phyloP scores from a whole-genome alignment of 495 filamentous ascomycete genomes.

The Immersiella caudata region DNA sequence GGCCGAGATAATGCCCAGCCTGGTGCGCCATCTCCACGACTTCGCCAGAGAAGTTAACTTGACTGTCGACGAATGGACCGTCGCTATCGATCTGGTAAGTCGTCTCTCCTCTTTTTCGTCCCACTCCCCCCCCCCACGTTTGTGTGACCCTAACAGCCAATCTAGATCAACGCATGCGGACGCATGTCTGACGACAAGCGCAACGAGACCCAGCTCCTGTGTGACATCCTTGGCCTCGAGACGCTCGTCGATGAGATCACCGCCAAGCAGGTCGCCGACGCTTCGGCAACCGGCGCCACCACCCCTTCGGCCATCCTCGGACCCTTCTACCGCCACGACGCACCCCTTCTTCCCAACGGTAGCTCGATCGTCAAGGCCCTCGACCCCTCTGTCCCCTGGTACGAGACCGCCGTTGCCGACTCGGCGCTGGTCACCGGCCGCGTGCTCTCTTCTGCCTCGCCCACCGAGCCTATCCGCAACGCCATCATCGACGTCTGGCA shows the following conservation, averaged over 20 bases:
- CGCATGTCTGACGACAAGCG: constrained; percentile 69
- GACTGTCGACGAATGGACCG: constrained; percentile 57
- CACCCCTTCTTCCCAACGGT: constrained; percentile 64
- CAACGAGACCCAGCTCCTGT: constrained; percentile 73
- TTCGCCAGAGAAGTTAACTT: constrained; percentile 62
- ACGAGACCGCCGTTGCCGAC: constrained; percentile 52
- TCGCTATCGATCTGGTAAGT: constrained; percentile 46
- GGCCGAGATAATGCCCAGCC: constrained; percentile 53
- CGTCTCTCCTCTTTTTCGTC: neutral
- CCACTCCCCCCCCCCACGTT: neutral
- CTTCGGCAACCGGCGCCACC: constrained; percentile 59
- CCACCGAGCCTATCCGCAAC: constrained; percentile 60
- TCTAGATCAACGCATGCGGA: constrained; percentile 71
- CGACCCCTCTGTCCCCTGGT: constrained; percentile 37
- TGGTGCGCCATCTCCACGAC: constrained; percentile 61
- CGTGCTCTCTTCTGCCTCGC: constrained; percentile 53
- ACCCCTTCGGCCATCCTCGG: constrained; percentile 76
- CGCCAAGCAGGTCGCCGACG: constrained; percentile 54
- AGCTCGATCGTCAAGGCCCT: constrained; percentile 57
- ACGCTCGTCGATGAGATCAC: constrained; percentile 75
- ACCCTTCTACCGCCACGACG: constrained; percentile 75
- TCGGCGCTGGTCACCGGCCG: constrained; percentile 65
- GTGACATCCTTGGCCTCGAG: constrained; percentile 74
- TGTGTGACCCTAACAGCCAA: constrained; percentile 20
- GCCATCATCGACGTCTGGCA: constrained; percentile 79